Evolutionary conservation across 352 stramenopile species (phyloP).

Genomic region (Phytophthora uliginosa): DNA sequence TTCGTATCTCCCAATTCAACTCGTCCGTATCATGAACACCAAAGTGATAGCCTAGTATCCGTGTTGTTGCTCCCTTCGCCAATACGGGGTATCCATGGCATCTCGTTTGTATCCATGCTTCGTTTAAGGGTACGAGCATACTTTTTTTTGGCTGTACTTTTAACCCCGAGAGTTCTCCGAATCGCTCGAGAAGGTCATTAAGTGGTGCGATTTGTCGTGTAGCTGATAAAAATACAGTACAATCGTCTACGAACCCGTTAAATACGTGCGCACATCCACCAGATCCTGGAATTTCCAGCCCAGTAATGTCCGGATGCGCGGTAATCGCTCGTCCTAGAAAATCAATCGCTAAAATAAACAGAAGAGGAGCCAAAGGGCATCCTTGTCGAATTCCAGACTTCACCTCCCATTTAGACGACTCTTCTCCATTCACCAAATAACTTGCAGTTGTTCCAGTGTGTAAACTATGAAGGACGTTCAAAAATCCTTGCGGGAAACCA

Average conservation of each 20-base stretch:
- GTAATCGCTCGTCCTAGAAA: constrained; percentile 1
- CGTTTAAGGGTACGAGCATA: constrained; percentile 7
- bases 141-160: constrained; percentile 9
- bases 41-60: constrained; percentile 6
- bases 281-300: constrained; percentile 2
- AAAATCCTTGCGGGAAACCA: too few relatives aligned
- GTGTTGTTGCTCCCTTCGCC: background rate
- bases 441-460: too few relatives aligned
- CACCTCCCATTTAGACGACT: constrained; percentile 6
- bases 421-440: background rate
- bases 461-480: too few relatives aligned
- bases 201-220: background rate
- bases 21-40: background rate
- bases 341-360: constrained; percentile 16
- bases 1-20: constrained; percentile 8
- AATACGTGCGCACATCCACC: background rate
- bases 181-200: background rate
- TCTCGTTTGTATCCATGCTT: background rate
- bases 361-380: constrained; percentile 4
- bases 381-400: constrained; percentile 10
- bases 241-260: constrained; percentile 15
- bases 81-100: constrained; percentile 9
- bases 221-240: constrained; percentile 4
- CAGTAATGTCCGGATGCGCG: background rate
- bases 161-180: constrained; percentile 10